Base-by-base conservation (phyloP, 257 asterid species). In the Rubia yunnanensis region DNA sequence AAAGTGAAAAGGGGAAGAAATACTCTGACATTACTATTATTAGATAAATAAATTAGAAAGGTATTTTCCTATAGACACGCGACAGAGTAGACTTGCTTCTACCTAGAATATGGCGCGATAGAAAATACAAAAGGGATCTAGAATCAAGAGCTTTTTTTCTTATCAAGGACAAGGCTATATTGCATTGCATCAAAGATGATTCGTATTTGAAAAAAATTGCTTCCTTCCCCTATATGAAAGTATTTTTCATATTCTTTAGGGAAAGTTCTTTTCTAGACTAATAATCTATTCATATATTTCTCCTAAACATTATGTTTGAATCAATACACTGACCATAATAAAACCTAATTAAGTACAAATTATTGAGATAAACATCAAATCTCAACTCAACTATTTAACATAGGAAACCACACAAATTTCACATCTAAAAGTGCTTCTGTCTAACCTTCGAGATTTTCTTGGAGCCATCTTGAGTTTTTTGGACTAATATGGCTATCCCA, bases 401-500 rank as follows among this genome's bases (percentile, higher is more conserved):
- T 32, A 32, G 4, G 7, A 4, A 11, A 39, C 48, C 52, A 44
- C 52, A 17, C 8, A 44, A 44, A 44, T 44, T 44, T 44, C 52
- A 44, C 14, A 34, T 6, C 5, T 24, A 63, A 44, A 50, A 10
- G 38, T 35, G 58, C 55, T 34, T 35, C 58, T 34, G 48, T 46
- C 41, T 65, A 71, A 86, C 97, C 88, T 78, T 88, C 92, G 10
- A 88, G 91, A 77, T 88, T 91, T 46, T 90, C 97, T 79, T 83
- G 91, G 39, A 90, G 92, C 97, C 97, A 90, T 78, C 70, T 88
- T 5, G 84, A 81, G 83, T 88, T 91, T 72, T 88, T 88, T 68
- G 96, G 85, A 82, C 87, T 85, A 65, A 90, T 53, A 75, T 87
- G 97, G 84, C 96, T 90, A 73, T 88, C 95, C 96, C 97, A 88